These are phyloP conservation scores for Syzygium jambos DNA, from an alignment of 345 rosid species.

Conservation along the genomic window DNA sequence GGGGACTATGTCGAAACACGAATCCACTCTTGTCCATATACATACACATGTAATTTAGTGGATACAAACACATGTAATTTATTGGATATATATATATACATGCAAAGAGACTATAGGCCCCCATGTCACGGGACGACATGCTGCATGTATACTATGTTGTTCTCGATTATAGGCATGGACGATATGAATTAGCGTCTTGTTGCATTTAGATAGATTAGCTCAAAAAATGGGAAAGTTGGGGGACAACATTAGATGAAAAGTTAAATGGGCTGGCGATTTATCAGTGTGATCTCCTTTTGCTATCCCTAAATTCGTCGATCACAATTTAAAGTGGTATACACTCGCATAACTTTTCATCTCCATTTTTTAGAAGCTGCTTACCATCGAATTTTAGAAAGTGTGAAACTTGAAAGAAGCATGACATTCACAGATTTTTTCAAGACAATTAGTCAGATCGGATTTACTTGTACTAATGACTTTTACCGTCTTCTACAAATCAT, in stretches of 20 bases:
- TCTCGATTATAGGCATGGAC: background rate
- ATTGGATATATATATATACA: too few relatives aligned
- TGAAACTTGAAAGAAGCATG: too few relatives aligned
- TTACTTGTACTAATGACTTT: background rate
- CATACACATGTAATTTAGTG: too few relatives aligned
- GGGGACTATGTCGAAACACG: too few relatives aligned
- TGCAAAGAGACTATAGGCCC: background rate
- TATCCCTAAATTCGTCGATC: too few relatives aligned
- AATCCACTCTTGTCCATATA: too few relatives aligned
- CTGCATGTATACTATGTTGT: background rate
- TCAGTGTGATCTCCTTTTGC: too few relatives aligned
- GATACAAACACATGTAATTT: too few relatives aligned
- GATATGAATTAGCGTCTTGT: background rate
- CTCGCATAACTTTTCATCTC: too few relatives aligned
- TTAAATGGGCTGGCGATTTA: background rate
- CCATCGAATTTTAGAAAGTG: too few relatives aligned
- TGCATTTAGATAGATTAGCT: background rate
- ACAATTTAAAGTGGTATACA: too few relatives aligned
- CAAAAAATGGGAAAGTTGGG: background rate
- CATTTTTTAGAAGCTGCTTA: too few relatives aligned
- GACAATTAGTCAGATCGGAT: background rate
- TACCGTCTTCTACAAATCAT: background rate
- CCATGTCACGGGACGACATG: background rate
- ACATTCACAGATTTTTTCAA: background rate
- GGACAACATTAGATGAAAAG: background rate